Percentiles rank a stretch among this genome's conserved stretches.
Evolutionary conservation across 2,329 filamentous ascomycete species (phyloP).

Genomic region (Verticillium zaregamsianum): DNA sequence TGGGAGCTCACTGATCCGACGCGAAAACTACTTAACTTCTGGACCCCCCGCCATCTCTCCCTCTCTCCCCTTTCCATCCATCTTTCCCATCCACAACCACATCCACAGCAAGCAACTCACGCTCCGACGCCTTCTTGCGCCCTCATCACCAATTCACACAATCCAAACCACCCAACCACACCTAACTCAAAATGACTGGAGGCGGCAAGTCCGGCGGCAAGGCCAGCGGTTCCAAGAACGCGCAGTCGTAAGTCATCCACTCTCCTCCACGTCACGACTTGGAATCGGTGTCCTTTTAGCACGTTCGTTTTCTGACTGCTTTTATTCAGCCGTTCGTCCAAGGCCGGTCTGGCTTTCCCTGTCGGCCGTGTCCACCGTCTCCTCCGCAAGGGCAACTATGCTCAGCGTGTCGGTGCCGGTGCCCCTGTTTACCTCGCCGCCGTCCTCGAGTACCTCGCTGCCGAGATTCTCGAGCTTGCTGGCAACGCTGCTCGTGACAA

Average conservation of each 20-base stretch:
- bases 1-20: conserved; percentile 37
- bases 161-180: conserved; percentile 26
- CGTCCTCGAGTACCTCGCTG: conserved; percentile 96
- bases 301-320: conserved; percentile 31
- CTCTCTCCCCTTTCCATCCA: conserved; percentile 22
- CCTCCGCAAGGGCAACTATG: conserved; percentile 98
- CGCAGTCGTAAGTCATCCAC: conserved; percentile 80
- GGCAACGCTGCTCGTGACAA: conserved; percentile 98
- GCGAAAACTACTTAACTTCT: conserved; percentile 55
- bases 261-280: conserved; percentile 5
- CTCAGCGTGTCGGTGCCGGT: conserved; percentile 98
- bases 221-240: conserved; percentile 98
- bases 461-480: conserved; percentile 97
- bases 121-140: conserved; percentile 1
- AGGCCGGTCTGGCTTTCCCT: conserved; percentile 98
- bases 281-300: not conserved
- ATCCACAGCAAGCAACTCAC: conserved; percentile 14
- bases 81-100: conserved; percentile 21
- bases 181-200: conserved; percentile 91
- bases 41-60: conserved; percentile 38
- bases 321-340: conserved; percentile 80
- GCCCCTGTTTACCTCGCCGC: conserved; percentile 96
- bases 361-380: conserved; percentile 99
- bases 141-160: conserved; percentile 12
- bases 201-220: conserved; percentile 99